phyloP scores from a whole-genome alignment of 179 eudicot species.

The Heliamphora pulchella region DNA sequence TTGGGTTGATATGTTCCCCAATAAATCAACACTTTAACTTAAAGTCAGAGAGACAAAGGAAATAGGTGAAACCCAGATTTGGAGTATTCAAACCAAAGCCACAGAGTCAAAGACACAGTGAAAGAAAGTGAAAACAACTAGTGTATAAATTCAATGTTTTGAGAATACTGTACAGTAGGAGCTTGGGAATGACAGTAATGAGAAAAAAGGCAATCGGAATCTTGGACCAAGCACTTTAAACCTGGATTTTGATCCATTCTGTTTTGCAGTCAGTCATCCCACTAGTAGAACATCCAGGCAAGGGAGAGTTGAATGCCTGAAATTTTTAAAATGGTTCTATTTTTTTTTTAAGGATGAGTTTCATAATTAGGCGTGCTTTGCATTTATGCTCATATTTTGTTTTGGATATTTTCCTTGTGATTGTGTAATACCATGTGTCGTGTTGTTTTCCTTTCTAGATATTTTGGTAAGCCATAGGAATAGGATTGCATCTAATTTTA shows the following conservation, averaged over 20 bases:
- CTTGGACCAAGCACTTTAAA: too few relatives aligned
- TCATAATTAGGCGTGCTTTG: not conserved
- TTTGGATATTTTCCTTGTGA: not conserved
- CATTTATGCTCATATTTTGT: not conserved
- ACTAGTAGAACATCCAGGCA: not conserved
- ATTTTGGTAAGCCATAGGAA: not conserved
- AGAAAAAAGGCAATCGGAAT: too few relatives aligned
- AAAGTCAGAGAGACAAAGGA: too few relatives aligned
- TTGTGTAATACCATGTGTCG: not conserved
- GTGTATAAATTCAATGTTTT: too few relatives aligned
- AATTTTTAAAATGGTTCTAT: not conserved
- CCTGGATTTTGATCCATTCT: not conserved
- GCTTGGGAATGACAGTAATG: too few relatives aligned
- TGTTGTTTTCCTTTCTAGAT: not conserved
- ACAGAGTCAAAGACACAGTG: too few relatives aligned
- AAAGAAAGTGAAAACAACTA: too few relatives aligned
- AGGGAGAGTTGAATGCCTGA: not conserved
- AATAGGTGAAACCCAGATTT: too few relatives aligned
- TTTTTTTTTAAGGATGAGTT: not conserved
- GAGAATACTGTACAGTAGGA: too few relatives aligned
- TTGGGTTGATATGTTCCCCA: too few relatives aligned
- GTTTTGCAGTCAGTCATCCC: not conserved
- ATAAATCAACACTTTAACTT: too few relatives aligned
- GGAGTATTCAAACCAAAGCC: too few relatives aligned
- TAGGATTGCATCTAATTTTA: not conserved